A percentile compares a stretch with the other conserved stretches of the same genome.
phyloP scores from a whole-genome alignment of 371 early-diverging fungal species.

The Capillidium rhysosporum region DNA sequence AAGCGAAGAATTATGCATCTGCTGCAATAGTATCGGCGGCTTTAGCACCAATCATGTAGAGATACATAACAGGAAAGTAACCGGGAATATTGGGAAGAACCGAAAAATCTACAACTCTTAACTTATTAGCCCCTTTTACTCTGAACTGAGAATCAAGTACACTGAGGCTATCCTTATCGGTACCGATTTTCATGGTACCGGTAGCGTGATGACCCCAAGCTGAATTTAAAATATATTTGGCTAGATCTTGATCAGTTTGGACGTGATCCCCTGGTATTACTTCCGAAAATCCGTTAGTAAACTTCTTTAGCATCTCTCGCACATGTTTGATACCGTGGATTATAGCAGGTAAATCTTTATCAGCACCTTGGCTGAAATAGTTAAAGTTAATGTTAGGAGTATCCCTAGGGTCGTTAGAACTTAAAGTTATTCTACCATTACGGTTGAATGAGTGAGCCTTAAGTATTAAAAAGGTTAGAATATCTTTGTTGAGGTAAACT shows the following conservation, averaged over 20 bases:
- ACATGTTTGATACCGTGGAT: background rate
- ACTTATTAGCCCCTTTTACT: slow-evolving; percentile 15
- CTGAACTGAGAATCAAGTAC: slow-evolving; percentile 11
- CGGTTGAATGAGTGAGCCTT: slow-evolving; percentile 1
- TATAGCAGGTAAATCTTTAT: background rate
- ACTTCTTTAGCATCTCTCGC: background rate
- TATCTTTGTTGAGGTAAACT: background rate
- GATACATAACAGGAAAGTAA: background rate
- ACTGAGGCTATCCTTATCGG: slow-evolving; percentile 11
- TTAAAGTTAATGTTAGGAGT: slow-evolving; percentile 4
- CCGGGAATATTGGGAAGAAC: slow-evolving; percentile 15
- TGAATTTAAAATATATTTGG: background rate
- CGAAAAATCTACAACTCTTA: slow-evolving; percentile 20
- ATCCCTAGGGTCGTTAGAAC: background rate
- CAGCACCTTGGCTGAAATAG: background rate
- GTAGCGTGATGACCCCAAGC: slow-evolving; percentile 11
- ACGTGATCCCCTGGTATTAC: background rate
- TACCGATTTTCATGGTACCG: slow-evolving; percentile 14
- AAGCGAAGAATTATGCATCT: background rate
- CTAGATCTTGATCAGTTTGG: background rate
- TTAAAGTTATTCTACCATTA: background rate
- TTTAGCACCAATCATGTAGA: background rate
- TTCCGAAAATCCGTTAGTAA: background rate
- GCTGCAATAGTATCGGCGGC: slow-evolving; percentile 4
- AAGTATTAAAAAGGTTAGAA: background rate